Percentiles rank a stretch among this genome's conserved stretches.
Conservation (phyloP, 2,329 filamentous ascomycete genomes). For the Blumeria hordei region DNA sequence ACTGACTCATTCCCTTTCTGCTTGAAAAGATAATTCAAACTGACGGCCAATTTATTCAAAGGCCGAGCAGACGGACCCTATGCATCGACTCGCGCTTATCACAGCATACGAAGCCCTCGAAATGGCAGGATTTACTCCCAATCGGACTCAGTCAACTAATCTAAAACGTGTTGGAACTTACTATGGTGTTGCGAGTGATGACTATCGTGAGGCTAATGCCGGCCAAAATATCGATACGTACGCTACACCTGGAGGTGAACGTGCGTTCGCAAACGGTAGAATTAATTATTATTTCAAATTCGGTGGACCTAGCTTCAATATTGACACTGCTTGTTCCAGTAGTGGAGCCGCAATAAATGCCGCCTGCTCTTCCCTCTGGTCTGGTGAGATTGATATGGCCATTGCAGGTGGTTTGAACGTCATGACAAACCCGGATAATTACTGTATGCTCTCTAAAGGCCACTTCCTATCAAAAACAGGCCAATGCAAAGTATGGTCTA, state of each 20-base stretch:
- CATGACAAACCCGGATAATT: constrained; percentile 14
- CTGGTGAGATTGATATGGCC: constrained; percentile 13
- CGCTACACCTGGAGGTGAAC: constrained; percentile 12
- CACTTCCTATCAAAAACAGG: constrained; percentile 17
- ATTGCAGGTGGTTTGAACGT: constrained; percentile 13
- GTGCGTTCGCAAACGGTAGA: constrained; percentile 15
- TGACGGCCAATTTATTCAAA: not conserved
- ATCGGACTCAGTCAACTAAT: constrained; percentile 12
- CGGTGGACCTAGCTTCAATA: constrained; percentile 18
- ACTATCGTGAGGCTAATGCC: constrained; percentile 15
- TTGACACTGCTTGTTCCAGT: constrained; percentile 20
- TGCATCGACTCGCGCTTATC: constrained; percentile 51
- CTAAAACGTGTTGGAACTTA: constrained; percentile 20
- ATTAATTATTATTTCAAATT: constrained; percentile 21
- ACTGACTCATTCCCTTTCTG: not conserved
- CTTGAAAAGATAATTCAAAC: too few relatives aligned
- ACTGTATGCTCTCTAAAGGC: constrained; percentile 12
- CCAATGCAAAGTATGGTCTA: constrained; percentile 24
- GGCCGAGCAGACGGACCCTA: constrained; percentile 44
- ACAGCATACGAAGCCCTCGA: constrained; percentile 66
- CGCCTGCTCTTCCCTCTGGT: constrained; percentile 13
- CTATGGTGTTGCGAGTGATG: constrained; percentile 14
- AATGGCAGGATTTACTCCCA: constrained; percentile 46
- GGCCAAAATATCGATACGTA: constrained; percentile 14
- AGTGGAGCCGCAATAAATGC: constrained; percentile 17